Conservation (phyloP, 2,329 filamentous ascomycete genomes). For the Fusarium paranaense region DNA sequence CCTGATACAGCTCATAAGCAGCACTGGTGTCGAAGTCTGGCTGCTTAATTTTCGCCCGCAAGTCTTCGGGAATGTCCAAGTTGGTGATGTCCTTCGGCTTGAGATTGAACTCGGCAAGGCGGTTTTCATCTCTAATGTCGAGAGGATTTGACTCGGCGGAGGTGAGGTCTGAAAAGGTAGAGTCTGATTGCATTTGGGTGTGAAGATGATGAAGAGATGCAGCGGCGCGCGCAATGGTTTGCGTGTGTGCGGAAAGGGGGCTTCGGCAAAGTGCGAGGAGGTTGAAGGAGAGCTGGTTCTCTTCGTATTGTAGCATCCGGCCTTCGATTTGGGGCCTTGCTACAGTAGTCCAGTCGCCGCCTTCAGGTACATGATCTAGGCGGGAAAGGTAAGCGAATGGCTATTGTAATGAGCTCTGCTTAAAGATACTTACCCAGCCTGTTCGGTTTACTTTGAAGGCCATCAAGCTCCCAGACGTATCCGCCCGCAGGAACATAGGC, state of each 20-base stretch:
- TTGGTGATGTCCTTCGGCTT: slow-evolving; percentile 39
- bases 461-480: slow-evolving; percentile 89
- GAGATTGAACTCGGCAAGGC: slow-evolving; percentile 49
- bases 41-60: slow-evolving; percentile 26
- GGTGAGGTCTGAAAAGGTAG: slow-evolving; percentile 38
- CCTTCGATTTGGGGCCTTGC: slow-evolving; percentile 73
- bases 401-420: too few relatives aligned
- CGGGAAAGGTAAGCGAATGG: slow-evolving; percentile 6
- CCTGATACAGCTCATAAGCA: slow-evolving; percentile 52
- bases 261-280: slow-evolving; percentile 80
- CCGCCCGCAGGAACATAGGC: slow-evolving; percentile 84
- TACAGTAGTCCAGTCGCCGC: slow-evolving; percentile 72
- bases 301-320: slow-evolving; percentile 75
- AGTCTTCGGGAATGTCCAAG: slow-evolving; percentile 26
- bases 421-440: slow-evolving; percentile 46
- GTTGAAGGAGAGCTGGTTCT: slow-evolving; percentile 77
- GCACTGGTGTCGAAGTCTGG: slow-evolving; percentile 27
- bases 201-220: slow-evolving; percentile 55
- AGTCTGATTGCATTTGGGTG: slow-evolving; percentile 40
- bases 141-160: slow-evolving; percentile 37
- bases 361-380: slow-evolving; percentile 27
- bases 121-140: slow-evolving; percentile 33
- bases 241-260: slow-evolving; percentile 65
- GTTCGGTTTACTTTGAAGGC: slow-evolving; percentile 77
- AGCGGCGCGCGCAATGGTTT: slow-evolving; percentile 57